Conservation (phyloP, 2,329 filamentous ascomycete species). For the Penicillium sp. region DNA sequence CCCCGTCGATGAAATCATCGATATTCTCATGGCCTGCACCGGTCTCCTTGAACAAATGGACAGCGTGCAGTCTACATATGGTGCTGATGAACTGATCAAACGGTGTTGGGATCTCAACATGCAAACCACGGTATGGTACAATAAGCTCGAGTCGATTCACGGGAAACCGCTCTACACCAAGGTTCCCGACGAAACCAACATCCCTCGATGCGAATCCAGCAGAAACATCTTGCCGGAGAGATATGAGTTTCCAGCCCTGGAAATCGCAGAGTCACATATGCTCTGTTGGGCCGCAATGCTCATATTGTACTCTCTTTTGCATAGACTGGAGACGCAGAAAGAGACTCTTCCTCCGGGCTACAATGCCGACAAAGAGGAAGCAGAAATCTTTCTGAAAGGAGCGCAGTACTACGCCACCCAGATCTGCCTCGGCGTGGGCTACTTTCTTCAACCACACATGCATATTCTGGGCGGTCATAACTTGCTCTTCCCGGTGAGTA, state of each 20-base stretch:
- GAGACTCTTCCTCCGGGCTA: background rate
- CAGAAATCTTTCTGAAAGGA: background rate
- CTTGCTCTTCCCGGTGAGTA: conserved; percentile 11
- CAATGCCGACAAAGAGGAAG: background rate
- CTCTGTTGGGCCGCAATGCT: conserved; percentile 13
- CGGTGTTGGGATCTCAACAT: conserved; percentile 1
- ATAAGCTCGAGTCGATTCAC: background rate
- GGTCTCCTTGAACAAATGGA: conserved; percentile 7
- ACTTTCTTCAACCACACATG: conserved; percentile 16
- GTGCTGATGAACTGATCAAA: conserved; percentile 1
- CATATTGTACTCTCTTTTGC: conserved; percentile 9
- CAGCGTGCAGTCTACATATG: background rate
- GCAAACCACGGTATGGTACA: conserved; percentile 7
- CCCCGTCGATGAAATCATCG: conserved; percentile 11
- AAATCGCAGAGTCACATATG: conserved; percentile 13
- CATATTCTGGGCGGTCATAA: conserved; percentile 13
- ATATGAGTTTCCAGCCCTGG: conserved; percentile 8
- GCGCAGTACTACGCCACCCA: conserved; percentile 9
- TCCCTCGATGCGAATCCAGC: background rate
- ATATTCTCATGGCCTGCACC: conserved; percentile 14
- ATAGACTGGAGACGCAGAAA: conserved; percentile 4
- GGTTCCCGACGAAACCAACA: background rate
- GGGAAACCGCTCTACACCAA: conserved; percentile 3
- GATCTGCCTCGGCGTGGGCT: conserved; percentile 12
- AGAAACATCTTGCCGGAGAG: conserved; percentile 3